Evolutionary conservation across 257 asterid species (phyloP).

Genomic region (Paulownia fortunei): DNA sequence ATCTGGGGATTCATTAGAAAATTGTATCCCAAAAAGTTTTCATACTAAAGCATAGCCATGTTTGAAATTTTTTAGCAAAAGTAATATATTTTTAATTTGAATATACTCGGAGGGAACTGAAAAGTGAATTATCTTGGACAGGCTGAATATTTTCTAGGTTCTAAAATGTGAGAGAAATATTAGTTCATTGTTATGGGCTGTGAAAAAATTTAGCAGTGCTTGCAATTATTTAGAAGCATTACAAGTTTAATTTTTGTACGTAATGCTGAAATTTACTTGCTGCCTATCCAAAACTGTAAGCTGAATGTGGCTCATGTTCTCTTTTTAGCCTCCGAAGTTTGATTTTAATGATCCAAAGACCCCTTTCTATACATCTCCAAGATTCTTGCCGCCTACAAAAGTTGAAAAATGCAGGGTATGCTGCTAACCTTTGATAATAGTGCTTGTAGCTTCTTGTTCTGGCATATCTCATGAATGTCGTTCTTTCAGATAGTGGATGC

Average conservation of each 20-base stretch:
- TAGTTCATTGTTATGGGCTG: neutral
- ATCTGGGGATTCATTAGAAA: neutral
- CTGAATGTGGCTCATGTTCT: slow-evolving; percentile 31
- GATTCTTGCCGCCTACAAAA: slow-evolving; percentile 92
- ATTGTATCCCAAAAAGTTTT: neutral
- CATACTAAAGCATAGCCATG: neutral
- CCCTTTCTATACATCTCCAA: slow-evolving; percentile 89
- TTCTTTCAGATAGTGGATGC: slow-evolving; percentile 79
- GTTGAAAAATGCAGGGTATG: slow-evolving; percentile 88
- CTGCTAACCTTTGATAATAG: slow-evolving; percentile 11
- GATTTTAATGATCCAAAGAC: slow-evolving; percentile 84
- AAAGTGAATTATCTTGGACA: neutral
- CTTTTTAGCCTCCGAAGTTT: slow-evolving; percentile 76
- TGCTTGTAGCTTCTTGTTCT: neutral
- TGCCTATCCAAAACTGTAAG: neutral
- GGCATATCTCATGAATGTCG: slow-evolving; percentile 24
- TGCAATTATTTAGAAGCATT: neutral
- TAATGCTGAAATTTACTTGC: neutral
- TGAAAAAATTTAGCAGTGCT: neutral
- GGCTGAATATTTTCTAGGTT: neutral
- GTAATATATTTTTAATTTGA: neutral
- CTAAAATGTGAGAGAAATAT: neutral
- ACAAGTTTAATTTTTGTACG: neutral
- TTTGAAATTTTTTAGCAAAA: no score
- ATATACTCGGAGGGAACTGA: neutral